These are phyloP conservation scores for Soucietia sequanensis DNA, from an alignment of 805 yeast species.

Conservation along the genomic window DNA sequence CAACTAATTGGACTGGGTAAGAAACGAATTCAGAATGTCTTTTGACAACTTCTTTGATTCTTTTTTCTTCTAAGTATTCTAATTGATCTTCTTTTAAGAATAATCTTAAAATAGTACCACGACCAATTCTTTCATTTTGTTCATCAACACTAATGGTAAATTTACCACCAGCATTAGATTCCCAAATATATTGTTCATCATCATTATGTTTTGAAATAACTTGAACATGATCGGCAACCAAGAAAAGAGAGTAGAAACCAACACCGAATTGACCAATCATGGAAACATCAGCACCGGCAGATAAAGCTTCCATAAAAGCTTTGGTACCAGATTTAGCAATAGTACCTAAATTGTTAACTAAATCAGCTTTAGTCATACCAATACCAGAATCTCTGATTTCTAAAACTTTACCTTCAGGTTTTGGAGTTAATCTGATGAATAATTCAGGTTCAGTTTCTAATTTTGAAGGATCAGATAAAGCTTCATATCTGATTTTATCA, in stretches of 20 bases:
- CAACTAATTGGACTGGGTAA: conserved; percentile 98
- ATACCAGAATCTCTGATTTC: conserved; percentile 99
- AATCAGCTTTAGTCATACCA: conserved; percentile 99
- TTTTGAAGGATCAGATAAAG: conserved; percentile 86
- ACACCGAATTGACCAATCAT: conserved; percentile 99
- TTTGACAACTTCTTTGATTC: conserved; percentile 98
- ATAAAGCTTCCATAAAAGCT: conserved; percentile 98
- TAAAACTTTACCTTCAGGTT: conserved; percentile 87
- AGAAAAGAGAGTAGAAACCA: conserved; percentile 99
- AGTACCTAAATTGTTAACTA: conserved; percentile 98
- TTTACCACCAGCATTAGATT: conserved; percentile 99
- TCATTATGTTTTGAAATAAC: conserved; percentile 98
- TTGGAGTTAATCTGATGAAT: conserved; percentile 96
- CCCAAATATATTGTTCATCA: conserved; percentile 99
- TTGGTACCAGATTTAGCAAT: conserved; percentile 99
- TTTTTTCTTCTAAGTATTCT: conserved; percentile 98
- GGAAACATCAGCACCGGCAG: conserved; percentile 99
- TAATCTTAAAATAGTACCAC: conserved; percentile 95
- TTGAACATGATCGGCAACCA: conserved; percentile 98
- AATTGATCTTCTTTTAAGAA: conserved; percentile 98
- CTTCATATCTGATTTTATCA: conserved; percentile 97
- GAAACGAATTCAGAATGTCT: conserved; percentile 99
- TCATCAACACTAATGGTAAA: conserved; percentile 94
- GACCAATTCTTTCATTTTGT: conserved; percentile 77
- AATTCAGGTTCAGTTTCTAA: conserved; percentile 95